phyloP scores from a whole-genome alignment of 495 filamentous ascomycete genomes.

The Penicillium ucsense region DNA sequence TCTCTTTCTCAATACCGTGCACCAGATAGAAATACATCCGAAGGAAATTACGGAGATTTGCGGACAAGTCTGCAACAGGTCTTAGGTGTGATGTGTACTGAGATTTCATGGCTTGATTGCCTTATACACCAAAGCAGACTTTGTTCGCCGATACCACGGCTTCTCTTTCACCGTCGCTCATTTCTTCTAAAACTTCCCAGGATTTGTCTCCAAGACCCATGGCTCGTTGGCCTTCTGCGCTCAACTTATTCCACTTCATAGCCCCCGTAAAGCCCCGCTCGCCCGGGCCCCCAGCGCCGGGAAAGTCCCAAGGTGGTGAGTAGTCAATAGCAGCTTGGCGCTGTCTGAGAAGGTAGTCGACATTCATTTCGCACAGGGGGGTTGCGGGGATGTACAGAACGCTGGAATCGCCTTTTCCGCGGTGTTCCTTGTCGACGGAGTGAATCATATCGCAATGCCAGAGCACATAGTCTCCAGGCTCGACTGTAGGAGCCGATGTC shows the following conservation, averaged over 20 bases:
- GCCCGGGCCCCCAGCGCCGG: conserved; percentile 47
- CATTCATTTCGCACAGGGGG: conserved; percentile 67
- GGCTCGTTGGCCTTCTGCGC: conserved; percentile 41
- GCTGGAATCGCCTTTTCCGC: conserved; percentile 58
- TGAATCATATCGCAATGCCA: conserved; percentile 88
- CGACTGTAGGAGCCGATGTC: conserved; percentile 68
- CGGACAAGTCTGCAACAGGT: no score
- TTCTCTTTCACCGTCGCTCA: conserved; percentile 46
- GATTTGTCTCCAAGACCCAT: conserved; percentile 46
- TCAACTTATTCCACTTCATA: conserved; percentile 29
- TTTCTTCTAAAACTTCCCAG: conserved; percentile 38
- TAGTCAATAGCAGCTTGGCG: conserved; percentile 41
- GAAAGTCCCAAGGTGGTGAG: conserved; percentile 49
- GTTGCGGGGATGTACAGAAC: conserved; percentile 85
- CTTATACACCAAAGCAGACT: conserved; percentile 29
- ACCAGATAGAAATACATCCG: no score
- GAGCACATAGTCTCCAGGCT: conserved; percentile 77
- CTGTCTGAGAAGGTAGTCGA: conserved; percentile 58
- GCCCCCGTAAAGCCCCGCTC: conserved; percentile 31
- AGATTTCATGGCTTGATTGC: no score
- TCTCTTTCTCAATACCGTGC: no score
- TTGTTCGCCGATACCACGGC: conserved; percentile 52
- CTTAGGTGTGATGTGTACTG: no score
- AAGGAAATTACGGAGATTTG: no score
- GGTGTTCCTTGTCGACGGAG: conserved; percentile 71